Conservation (phyloP, 164 flowering plant species). For the Cinnamomum micranthum region DNA sequence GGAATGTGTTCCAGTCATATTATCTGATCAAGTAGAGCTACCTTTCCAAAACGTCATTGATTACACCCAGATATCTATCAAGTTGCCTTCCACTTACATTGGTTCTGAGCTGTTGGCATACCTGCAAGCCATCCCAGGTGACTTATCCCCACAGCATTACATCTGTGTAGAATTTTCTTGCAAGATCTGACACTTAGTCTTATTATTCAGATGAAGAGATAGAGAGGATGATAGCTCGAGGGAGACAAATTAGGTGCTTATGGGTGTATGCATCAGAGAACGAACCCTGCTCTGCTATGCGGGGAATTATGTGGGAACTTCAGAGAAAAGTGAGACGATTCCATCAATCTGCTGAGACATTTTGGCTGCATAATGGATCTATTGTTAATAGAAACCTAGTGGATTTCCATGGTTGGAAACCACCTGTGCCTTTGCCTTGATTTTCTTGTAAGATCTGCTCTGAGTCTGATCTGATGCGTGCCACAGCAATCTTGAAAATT, state of each 20-base stretch:
- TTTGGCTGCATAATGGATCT: constrained; percentile 89
- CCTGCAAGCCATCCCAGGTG: constrained; percentile 84
- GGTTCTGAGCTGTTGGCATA: constrained; percentile 72
- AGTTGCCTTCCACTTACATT: constrained; percentile 82
- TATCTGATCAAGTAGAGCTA: constrained; percentile 87
- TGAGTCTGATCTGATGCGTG: not conserved
- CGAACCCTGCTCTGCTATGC: constrained; percentile 69
- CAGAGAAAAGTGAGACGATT: constrained; percentile 82
- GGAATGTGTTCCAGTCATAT: constrained; percentile 94
- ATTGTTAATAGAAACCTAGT: constrained; percentile 67
- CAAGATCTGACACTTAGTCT: not conserved
- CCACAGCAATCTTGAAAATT: not conserved
- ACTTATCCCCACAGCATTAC: not conserved
- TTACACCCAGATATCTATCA: constrained; percentile 76
- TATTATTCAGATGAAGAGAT: constrained; percentile 55
- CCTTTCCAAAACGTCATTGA: constrained; percentile 91
- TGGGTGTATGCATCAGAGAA: constrained; percentile 74
- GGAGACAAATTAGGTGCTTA: constrained; percentile 71
- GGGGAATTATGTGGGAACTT: constrained; percentile 87
- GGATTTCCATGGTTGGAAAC: constrained; percentile 61
- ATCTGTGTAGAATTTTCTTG: not conserved
- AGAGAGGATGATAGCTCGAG: constrained; percentile 62
- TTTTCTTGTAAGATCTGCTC: not conserved
- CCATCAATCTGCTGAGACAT: constrained; percentile 88
- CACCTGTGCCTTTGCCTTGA: constrained; percentile 82